phyloP scores from a whole-genome alignment of 441 rosid genomes.

The Corymbia calophylla region DNA sequence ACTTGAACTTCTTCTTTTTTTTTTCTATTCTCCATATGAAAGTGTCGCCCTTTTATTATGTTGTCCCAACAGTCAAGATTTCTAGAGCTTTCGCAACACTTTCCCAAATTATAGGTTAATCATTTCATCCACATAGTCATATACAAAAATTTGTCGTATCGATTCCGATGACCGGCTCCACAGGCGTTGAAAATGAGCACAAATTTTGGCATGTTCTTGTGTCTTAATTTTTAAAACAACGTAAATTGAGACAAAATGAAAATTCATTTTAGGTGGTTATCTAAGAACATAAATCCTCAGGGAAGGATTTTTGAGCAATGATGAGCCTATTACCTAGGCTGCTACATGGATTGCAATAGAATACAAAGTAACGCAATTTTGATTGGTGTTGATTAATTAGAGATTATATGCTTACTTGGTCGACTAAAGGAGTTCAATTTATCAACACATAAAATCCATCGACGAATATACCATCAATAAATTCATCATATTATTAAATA shows the following conservation, averaged over 20 bases:
- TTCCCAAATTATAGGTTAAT: background rate
- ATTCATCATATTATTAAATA: background rate
- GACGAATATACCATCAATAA: background rate
- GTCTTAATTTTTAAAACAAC: background rate
- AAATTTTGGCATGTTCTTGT: background rate
- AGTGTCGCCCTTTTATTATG: background rate
- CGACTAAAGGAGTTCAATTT: background rate
- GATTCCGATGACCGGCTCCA: background rate
- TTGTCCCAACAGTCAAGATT: background rate
- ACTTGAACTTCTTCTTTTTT: rapidly evolving
- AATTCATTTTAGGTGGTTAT: background rate
- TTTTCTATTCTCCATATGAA: background rate
- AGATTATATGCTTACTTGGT: background rate
- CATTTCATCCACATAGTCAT: background rate
- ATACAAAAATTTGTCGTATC: background rate
- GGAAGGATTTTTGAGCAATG: background rate
- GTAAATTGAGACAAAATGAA: background rate
- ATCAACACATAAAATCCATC: background rate
- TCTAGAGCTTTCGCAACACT: background rate
- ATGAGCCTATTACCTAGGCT: background rate
- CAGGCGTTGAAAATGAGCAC: background rate
- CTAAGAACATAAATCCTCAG: background rate
- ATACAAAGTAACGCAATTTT: background rate
- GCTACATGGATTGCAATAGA: background rate
- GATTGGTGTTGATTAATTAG: background rate